Evolutionary conservation across 371 early-diverging fungal genomes (phyloP), one percentile per base, ranked within the genome.

Genomic region (Mucor indicus): DNA sequence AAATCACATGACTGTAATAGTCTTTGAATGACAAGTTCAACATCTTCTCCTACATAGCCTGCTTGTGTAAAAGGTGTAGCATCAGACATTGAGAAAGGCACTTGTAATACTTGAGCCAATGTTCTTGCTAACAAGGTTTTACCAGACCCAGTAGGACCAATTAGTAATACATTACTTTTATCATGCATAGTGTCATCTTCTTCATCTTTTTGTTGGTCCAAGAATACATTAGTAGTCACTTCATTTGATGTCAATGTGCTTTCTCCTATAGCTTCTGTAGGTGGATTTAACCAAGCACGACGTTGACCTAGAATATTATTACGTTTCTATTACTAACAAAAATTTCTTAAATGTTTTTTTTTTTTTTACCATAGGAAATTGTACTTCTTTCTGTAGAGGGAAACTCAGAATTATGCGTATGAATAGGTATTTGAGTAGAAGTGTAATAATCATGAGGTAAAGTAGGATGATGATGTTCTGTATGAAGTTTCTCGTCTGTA

Each of bases 21-120:
- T 23, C 95, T 74, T 49, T 87, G 86, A 38, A 95, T 90, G 16
- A 91, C 90, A 12, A 82, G 61, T 57, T 95, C 95, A 13, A 94
- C 93, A 67, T 95, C 95, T 50, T 93, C 95, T 29, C 95, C 95
- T 13, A 94, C 95, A 62, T 95, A 95, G 4, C 95, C 95, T 7
- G 95, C 90, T 49, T 92, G 92, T 8, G 95, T 95, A 52, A 94
- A 85, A 9, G 93, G 86, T 1, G 93, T 94, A 3, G 95, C 95
- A 60, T 95, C 95, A n/a, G 87, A 89, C 75, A 92, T 88, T 0
- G 92, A 90, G 52, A 92, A 93, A 1, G 95, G 95, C 0, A 95
- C 95, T 30, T 91, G 80, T 23, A 95, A 77, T 2, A 92, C 72
- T 49, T 90, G 80, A 16, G 95, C 95, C 22, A 91, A 60, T 7